Conservation (phyloP, 2,329 filamentous ascomycete species). For the Allantophomopsis cytisporea region DNA sequence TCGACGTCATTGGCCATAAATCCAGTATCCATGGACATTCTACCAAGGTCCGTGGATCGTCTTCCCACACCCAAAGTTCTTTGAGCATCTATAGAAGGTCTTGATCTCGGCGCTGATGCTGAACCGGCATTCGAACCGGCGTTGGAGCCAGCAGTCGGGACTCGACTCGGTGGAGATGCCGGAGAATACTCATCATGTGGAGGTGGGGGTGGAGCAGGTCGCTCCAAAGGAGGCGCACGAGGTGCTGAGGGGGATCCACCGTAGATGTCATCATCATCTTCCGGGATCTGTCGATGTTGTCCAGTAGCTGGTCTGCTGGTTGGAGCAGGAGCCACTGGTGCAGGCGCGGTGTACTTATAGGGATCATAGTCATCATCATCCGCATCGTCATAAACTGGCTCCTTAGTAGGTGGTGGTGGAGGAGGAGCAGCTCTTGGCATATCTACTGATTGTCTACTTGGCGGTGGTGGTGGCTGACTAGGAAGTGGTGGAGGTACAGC, state of each 20-base stretch:
- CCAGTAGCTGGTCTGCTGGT: neutral
- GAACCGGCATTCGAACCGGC: conserved; percentile 3
- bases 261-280: conserved; percentile 17
- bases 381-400: conserved; percentile 34
- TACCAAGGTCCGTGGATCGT: conserved; percentile 51
- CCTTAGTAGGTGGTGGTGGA: conserved; percentile 23
- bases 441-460: conserved; percentile 52
- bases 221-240: conserved; percentile 19
- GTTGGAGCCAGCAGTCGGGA: conserved; percentile 11
- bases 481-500: conserved; percentile 53
- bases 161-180: conserved; percentile 23
- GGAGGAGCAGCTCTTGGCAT: conserved; percentile 53
- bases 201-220: conserved; percentile 28
- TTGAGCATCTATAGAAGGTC: conserved; percentile 47
- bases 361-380: conserved; percentile 63
- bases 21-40: conserved; percentile 65
- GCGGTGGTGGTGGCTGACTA: conserved; percentile 31
- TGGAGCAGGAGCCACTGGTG: conserved; percentile 7
- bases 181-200: conserved; percentile 25
- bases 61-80: conserved; percentile 34
- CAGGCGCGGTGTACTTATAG: conserved; percentile 35
- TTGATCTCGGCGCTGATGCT: conserved; percentile 16
- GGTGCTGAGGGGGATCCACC: conserved; percentile 18
- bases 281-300: conserved; percentile 8
- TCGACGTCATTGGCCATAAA: conserved; percentile 85